phyloP scores from a whole-genome alignment of 495 filamentous ascomycete species.

The Penicillium canescens region DNA sequence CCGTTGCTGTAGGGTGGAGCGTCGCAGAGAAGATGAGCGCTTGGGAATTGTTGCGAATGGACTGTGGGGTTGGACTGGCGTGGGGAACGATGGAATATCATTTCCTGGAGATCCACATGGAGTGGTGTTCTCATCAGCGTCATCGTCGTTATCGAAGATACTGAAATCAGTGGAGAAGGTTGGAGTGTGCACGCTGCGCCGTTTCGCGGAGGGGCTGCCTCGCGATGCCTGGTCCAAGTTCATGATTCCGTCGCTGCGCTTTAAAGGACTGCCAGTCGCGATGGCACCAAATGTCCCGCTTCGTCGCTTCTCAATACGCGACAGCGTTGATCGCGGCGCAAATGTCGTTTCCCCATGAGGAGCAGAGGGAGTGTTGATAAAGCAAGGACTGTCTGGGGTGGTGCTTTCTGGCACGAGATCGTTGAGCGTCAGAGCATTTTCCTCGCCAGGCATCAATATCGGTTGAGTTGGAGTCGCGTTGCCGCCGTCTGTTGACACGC shows the following conservation, averaged over 20 bases:
- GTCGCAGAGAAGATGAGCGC: slow-evolving; percentile 70
- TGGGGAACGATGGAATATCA: slow-evolving; percentile 26
- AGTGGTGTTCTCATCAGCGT: slow-evolving; percentile 12
- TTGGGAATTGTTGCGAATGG: slow-evolving; percentile 48
- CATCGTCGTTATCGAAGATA: slow-evolving; percentile 61
- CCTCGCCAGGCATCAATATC: slow-evolving; percentile 48
- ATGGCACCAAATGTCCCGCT: slow-evolving; percentile 48
- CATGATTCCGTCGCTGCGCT: slow-evolving; percentile 89
- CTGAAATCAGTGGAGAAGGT: slow-evolving; percentile 62
- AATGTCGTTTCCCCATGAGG: slow-evolving; percentile 36
- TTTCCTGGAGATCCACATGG: slow-evolving; percentile 25
- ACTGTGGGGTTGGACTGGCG: slow-evolving; percentile 33
- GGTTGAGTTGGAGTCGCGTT: slow-evolving; percentile 57
- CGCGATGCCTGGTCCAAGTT: slow-evolving; percentile 72
- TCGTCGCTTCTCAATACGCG: slow-evolving; percentile 46
- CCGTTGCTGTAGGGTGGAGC: slow-evolving; percentile 85
- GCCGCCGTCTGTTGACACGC: slow-evolving; percentile 66
- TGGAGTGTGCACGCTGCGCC: slow-evolving; percentile 75
- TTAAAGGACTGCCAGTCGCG: slow-evolving; percentile 79
- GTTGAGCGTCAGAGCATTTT: slow-evolving; percentile 47
- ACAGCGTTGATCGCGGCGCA: slow-evolving; percentile 48
- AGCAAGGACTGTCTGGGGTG: slow-evolving; percentile 43
- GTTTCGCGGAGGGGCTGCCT: slow-evolving; percentile 85
- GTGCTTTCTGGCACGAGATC: slow-evolving; percentile 21
- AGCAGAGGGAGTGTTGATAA: slow-evolving; percentile 40